Evolutionary conservation across 129 eudicot species (phyloP), one percentile per base, ranked within the genome.

Genomic region (Chrysanthemum makinoi): DNA sequence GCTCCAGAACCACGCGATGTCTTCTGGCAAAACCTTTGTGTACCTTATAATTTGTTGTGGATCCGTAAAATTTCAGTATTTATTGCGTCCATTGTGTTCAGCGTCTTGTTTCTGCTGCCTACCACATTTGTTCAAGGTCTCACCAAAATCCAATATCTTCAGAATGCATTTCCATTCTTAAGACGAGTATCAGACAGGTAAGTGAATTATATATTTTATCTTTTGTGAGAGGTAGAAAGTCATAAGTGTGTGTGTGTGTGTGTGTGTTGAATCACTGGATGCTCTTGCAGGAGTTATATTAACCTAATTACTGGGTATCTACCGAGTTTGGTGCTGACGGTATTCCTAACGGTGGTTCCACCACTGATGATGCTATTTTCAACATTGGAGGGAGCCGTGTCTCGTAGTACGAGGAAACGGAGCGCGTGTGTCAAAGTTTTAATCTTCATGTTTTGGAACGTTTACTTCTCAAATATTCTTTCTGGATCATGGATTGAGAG

Each of bases 1-100:
- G 95, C 96, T 75, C 96, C 98, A 44, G 96, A 89, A 70, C 98
- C 98, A 66, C 57, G 26, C 2, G 98, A 93, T 52, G 83, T 93
- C 19, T 87, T 70, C 78, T 93, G 98, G 98, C 70, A 81, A 67
- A 93, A 93, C 79, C 83, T 93, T 59, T 80, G 85, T 44, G 85
- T 93, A 51, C 95, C 98, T 50, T 93, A 87, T 70, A 82, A 77
- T 73, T 58, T 83, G 69, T 74, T 89, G 43, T 93, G 98, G 98
- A 77, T 93, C 44, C 96, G 98, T 10, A 89, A 70, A 82, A 82
- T 87, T 65, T 81, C 82, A 51, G 80, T 84, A 62, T 60, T 87
- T 48, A 77, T 89, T 33, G 98, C 95, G 24, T 78, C 86, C 39
- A 75, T 90, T 54, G 79, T 77, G 62, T 87, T 89, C 78, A 84